Evolutionary conservation across 2,329 filamentous ascomycete species (phyloP), one percentile per base, ranked within the genome.

Genomic region (Colletotrichum magnum): DNA sequence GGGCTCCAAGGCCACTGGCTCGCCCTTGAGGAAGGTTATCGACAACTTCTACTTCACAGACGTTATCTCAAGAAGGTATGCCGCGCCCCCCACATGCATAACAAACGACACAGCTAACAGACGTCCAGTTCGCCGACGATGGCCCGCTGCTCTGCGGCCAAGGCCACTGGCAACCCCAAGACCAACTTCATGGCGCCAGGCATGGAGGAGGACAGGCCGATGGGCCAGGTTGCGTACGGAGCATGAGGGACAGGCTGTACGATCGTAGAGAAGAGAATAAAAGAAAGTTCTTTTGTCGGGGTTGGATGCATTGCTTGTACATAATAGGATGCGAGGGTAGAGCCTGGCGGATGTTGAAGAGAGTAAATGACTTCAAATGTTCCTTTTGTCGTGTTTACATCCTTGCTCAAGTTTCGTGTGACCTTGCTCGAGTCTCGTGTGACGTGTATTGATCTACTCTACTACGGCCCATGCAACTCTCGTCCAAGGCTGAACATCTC

Each of bases 41-140:
- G 91, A 97, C 77, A 94, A 99, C 86, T 99, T 99, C 82, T 99
- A 95, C 86, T 97, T 98, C 83, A 99, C 96, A 81, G 95, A 99
- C 83, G 90, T 92, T 68, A 98, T 99, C 81, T 97, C 95, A 47
- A 92, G 96, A 88, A 98, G 94, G 94, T 96, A 85, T 81, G 90
- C 41, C 52, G 58, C 62, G 68, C 43, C 52, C 72, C 68, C 65
- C 74, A 71, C 77, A 12, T 7, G 21, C 3, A 6, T 5, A 5
- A 5, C 9, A 15, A 41, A 39, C 26, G 6, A 6, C 13, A 60
- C 43, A 57, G 13, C 71, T 66, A 70, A 73, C 73, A 65, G 60
- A 18, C 1, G n/a, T 21, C 52, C 71, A 97, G 95, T 86, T 98
- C 95, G 72, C 95, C 96, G 59, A 99, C 96, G 68, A 99, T 99